A percentile compares a stretch with the other conserved stretches of the same genome.
Conservation (phyloP, 2,329 filamentous ascomycete genomes). For the Aspergillus brasiliensis region DNA sequence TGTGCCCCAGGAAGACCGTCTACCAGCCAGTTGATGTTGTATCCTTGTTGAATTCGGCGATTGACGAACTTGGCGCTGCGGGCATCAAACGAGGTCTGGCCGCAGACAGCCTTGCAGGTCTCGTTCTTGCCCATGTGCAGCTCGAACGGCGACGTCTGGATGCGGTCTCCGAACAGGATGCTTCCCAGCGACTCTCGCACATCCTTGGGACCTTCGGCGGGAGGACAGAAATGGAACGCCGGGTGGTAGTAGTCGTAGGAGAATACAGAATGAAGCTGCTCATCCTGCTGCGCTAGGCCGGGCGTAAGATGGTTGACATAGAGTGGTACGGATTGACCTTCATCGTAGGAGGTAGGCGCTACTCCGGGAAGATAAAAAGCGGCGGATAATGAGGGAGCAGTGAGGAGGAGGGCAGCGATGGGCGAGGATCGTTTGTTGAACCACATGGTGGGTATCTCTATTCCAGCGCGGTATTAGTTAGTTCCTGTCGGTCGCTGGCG, state of each 20-base stretch:
- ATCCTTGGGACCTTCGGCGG: conserved; percentile 72
- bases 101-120: conserved; percentile 80
- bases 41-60: conserved; percentile 76
- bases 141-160: conserved; percentile 94
- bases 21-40: conserved; percentile 93
- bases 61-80: conserved; percentile 78
- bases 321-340: conserved; percentile 77
- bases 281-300: conserved; percentile 73
- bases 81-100: conserved; percentile 64
- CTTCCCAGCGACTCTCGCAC: conserved; percentile 89
- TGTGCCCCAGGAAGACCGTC: conserved; percentile 93
- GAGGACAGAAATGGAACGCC: conserved; percentile 84
- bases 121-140: conserved; percentile 85
- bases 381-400: conserved; percentile 45
- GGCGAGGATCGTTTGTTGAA: conserved; percentile 33
- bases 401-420: conserved; percentile 33
- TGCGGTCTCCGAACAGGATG: conserved; percentile 95
- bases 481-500: conserved; percentile 17
- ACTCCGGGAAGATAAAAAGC: conserved; percentile 97
- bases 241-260: conserved; percentile 95
- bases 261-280: conserved; percentile 85
- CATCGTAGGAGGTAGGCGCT: conserved; percentile 87
- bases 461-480: conserved; percentile 15
- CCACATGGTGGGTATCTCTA: conserved; percentile 37
- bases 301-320: conserved; percentile 93